phyloP scores from a whole-genome alignment of 768 basidiomycete species.

The Pisolithus tinctorius region DNA sequence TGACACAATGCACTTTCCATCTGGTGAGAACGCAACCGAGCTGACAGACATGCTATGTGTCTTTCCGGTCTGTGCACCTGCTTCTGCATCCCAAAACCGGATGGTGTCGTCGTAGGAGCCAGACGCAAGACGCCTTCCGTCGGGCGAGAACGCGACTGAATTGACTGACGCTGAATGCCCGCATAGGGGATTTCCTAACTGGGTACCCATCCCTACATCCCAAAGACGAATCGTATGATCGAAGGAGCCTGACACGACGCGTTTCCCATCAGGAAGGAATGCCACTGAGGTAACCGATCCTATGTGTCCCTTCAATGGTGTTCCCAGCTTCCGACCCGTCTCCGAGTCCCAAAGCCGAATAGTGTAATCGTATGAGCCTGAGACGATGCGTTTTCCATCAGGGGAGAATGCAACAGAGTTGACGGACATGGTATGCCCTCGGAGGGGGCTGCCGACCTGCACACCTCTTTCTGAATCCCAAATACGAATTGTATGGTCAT shows the following conservation, averaged over 20 bases:
- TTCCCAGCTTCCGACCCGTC: neutral
- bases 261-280: neutral
- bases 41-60: neutral
- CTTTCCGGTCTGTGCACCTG: neutral
- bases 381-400: neutral
- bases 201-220: neutral
- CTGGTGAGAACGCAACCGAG: neutral
- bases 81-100: neutral
- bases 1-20: no score
- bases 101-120: no score
- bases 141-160: neutral
- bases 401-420: neutral
- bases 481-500: neutral
- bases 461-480: neutral
- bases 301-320: neutral
- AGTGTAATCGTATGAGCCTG: neutral
- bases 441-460: neutral
- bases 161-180: neutral
- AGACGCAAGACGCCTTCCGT: no score
- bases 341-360: neutral
- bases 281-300: neutral
- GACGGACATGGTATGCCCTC: neutral
- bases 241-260: neutral
- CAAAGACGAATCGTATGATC: slow-evolving; percentile 1
- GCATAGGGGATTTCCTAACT: neutral